Evolutionary conservation across 1,284 basidiomycete genomes (phyloP), one percentile per base, ranked within the genome.

Genomic region (Papiliotrema flavescens): DNA sequence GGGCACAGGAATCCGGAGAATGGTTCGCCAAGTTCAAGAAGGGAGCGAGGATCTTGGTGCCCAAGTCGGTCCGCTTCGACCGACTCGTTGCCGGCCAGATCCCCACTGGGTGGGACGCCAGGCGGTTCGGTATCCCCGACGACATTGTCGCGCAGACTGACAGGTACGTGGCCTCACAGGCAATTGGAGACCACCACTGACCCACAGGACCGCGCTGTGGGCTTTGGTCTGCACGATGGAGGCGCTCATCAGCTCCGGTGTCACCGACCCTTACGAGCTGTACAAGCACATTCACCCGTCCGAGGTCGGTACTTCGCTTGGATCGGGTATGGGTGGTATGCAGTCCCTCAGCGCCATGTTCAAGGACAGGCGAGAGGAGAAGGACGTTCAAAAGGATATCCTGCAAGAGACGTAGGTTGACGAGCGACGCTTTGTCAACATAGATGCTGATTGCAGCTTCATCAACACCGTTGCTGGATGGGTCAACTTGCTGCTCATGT

Each of bases 1-100:
- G 93, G 91, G 87, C 85, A 8, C 86, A 85, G 44, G 87, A 88
- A 66, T 88, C 89, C 19, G 91, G 89, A 35, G 90, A 94, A 71
- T 97, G 89, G 89, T 92, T 90, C 66, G 92, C 94, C 70, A 96
- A 97, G 79, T 88, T 98, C 82, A 98, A 98, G 86, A 96, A 94
- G 80, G 96, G 95, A 53, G 93, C 95, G 13, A 87, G 92, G 53
- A 82, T 98, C 65, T 83, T 89, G 63, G 86, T 98, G 47, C 95
- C 95, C 57, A 98, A 98, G 80, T 89, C 95, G 2, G 87, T 98
- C 82, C 85, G 83, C 67, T 98, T 98, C 81, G 90, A 87, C 74
- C 89, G 95, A 54, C 84, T 89, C 48, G 95, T 98, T 54, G 94
- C 90, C 53, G 95, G 94, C 56, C 95, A 98, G 76, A 83, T 98